Base-by-base conservation (phyloP, 345 rosid species). In the Citrus cavaleriei region DNA sequence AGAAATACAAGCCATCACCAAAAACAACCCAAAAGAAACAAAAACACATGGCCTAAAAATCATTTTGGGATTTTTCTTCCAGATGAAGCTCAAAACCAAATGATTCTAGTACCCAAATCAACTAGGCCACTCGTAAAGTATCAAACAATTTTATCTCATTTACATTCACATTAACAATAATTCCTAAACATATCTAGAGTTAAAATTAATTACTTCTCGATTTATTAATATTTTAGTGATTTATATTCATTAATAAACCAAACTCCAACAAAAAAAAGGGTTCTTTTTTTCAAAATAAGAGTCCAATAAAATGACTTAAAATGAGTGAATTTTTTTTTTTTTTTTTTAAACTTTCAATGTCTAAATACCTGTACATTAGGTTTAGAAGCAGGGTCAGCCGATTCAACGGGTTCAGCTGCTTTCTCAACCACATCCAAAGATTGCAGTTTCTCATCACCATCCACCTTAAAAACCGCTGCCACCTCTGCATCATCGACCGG, bases 301-400 rank as follows among this genome's bases (percentile, higher is more conserved):
- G 70, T 18, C 18, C 22, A 22, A 72, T n/a, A 40, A 49, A 42
- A 76, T 10, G 65, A 13, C 8, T 4, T 34, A 79, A 79, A 49
- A 76, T 10, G 65, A 9, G 4, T 6, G 28, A 79, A 58, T 5
- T 34, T 5, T 37, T 37, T 37, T 7, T 7, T 37, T 37, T 37
- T 30, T 3, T 32, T 28, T 28, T 62, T 46, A 4, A 21, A 27
- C 63, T 67, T 46, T 64, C n/a, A 12, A 27, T 62, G 63, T 63
- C 49, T 30, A 21, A 32, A 69, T 72, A 91, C 91, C 90, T 80
- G 87, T 12, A 35, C 74, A 63, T 69, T 80, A 13, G 74, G 73
- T 40, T 79, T 86, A 1, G 68, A 71, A 19, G 69, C 4, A 22
- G 42, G 70, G 4, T 66, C 62, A 59, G 62, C 62, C 62, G 10